A percentile compares a stretch with the other conserved stretches of the same genome.
Conservation (phyloP, 805 yeast genomes). For the Hanseniaspora guilliermondii region DNA sequence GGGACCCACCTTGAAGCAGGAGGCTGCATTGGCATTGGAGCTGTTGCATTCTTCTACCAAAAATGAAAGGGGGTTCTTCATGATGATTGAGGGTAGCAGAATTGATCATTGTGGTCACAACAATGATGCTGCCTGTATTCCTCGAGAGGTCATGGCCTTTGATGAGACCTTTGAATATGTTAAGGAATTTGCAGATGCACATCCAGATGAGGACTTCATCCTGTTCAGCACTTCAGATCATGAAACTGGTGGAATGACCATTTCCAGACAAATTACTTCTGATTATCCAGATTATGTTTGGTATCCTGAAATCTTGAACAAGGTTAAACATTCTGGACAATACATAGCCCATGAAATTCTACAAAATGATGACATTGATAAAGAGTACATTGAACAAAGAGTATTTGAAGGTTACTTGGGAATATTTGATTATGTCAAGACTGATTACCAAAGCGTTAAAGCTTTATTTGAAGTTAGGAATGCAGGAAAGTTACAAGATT, state of each 20-base stretch:
- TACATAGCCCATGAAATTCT: slow-evolving; percentile 37
- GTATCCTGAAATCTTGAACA: slow-evolving; percentile 65
- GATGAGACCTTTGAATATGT: slow-evolving; percentile 72
- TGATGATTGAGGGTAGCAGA: slow-evolving; percentile 81
- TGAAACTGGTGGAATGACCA: slow-evolving; percentile 90
- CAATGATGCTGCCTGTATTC: slow-evolving; percentile 91
- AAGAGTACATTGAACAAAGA: slow-evolving; percentile 37
- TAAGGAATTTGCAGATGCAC: slow-evolving; percentile 47
- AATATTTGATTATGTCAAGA: slow-evolving; percentile 40
- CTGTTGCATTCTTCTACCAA: slow-evolving; percentile 49
- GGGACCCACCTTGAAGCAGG: slow-evolving; percentile 65
- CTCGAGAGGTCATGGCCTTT: slow-evolving; percentile 76
- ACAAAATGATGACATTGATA: slow-evolving; percentile 24
- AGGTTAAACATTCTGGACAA: slow-evolving; percentile 70
- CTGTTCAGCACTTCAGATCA: slow-evolving; percentile 82
- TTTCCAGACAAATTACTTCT: slow-evolving; percentile 61
- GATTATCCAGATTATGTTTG: slow-evolving; percentile 76
- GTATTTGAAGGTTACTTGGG: slow-evolving; percentile 58
- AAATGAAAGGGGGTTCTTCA: slow-evolving; percentile 73
- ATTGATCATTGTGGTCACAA: slow-evolving; percentile 93
- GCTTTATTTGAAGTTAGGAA: slow-evolving; percentile 25
- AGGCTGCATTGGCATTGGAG: slow-evolving; percentile 59
- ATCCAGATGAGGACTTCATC: slow-evolving; percentile 60
- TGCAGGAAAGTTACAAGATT: slow-evolving; percentile 28
- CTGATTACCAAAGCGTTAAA: slow-evolving; percentile 41